Base-by-base conservation (phyloP, 257 asterid species). In the Anisodus tanguticus region DNA sequence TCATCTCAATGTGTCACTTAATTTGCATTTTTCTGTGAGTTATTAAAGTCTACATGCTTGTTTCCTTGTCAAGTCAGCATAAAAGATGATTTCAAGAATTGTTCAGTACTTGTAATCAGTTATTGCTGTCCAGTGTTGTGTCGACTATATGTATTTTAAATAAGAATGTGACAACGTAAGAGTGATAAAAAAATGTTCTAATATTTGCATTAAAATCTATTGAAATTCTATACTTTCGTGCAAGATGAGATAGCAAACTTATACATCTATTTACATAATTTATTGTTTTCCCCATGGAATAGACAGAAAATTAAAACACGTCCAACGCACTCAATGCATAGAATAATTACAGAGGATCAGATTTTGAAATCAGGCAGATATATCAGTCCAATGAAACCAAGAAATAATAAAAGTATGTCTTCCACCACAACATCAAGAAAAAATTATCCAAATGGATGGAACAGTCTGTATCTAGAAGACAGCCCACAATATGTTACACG, bases 371-470 rank as follows among this genome's bases (percentile, higher is more conserved):
- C 81, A 76, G 26, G 31, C 13, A 53, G 13, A 76, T 4, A 13
- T 12, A 26, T 39, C 5, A 16, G 77, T 69, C 31, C 26, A 39
- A 8, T 39, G 78, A 69, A 69, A 37, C 6, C 78, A 69, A 16
- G 54, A 69, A 69, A 16, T 16, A 39, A 69, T 16, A 69, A 16
- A 69, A 69, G 11, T 76, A 53, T 7, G 64, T 4, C 64, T 53
- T 76, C 13, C 81, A 13, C 47, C 15, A 53, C 26, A 76, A 76
- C 49, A 22, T 76, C 49, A 51, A 76, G 64, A 53, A 53, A 76
- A 41, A 77, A 13, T 70, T 83, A 71, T 86, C 84, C 84, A 89
- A 72, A 47, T 85, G 81, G 77, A 85, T 76, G 81, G 49, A 77
- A 53, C 26, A 3, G 64, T 77, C 22, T 15, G 81, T n/a, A 51